Conservation (phyloP, 208 protist species). For the Kentomonas sorsogonicus region DNA sequence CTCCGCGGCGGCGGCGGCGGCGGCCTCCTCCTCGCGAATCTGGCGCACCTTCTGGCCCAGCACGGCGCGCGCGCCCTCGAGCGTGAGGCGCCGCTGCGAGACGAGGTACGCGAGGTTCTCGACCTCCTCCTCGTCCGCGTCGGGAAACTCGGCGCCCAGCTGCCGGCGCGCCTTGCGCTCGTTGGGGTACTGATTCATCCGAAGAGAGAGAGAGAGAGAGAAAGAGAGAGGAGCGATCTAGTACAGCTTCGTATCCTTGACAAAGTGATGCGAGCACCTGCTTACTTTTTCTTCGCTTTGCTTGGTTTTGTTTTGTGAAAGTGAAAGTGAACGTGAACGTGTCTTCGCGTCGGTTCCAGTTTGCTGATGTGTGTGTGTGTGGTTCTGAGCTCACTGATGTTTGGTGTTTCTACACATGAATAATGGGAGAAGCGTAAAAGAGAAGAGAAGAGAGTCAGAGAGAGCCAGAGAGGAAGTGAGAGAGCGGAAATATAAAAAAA, state of each 20-base stretch:
- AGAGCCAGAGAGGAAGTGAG: neutral
- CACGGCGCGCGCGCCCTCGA: conserved; percentile 40
- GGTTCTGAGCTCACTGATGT: conserved; percentile 3
- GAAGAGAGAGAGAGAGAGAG: neutral
- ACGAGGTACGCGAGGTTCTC: conserved; percentile 53
- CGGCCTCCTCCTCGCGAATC: neutral
- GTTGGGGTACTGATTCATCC: conserved; percentile 30
- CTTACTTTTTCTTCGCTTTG: too few relatives aligned
- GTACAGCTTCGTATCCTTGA: too few relatives aligned
- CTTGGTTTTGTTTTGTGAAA: too few relatives aligned
- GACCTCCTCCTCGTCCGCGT: conserved; percentile 24
- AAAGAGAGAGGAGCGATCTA: conserved; percentile 4
- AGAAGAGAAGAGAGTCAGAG: neutral
- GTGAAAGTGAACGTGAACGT: neutral
- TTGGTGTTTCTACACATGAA: neutral
- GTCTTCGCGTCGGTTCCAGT: neutral
- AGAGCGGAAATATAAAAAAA: conserved; percentile 12
- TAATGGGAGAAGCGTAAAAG: neutral
- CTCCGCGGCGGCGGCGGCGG: neutral
- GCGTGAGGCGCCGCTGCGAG: conserved; percentile 38
- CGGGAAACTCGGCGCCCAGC: conserved; percentile 35
- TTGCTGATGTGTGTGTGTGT: conserved; percentile 12
- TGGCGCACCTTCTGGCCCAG: conserved; percentile 12
- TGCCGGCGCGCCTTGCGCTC: conserved; percentile 25
- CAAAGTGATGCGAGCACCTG: too few relatives aligned